These are phyloP conservation scores for Yamadazyma dendronema DNA, from an alignment of 1,139 yeast species.

Conservation along the genomic window DNA sequence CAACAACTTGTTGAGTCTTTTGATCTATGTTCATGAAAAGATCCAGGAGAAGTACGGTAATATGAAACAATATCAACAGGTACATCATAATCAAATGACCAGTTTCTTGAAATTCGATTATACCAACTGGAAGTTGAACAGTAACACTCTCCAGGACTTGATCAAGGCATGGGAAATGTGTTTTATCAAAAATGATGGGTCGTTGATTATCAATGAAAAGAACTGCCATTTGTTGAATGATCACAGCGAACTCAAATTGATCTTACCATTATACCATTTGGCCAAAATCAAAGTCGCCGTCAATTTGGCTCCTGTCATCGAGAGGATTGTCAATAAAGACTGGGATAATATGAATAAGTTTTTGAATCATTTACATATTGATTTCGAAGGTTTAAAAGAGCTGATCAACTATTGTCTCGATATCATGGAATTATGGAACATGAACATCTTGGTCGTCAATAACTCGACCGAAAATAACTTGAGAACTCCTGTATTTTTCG, in stretches of 20 bases:
- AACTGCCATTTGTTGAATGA: constrained; percentile 49
- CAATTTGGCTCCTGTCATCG: constrained; percentile 55
- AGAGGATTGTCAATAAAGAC: constrained; percentile 57
- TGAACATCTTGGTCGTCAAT: constrained; percentile 58
- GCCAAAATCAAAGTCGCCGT: constrained; percentile 64
- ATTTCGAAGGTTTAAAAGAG: constrained; percentile 58
- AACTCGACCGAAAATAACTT: constrained; percentile 64
- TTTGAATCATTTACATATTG: constrained; percentile 40
- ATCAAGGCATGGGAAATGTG: constrained; percentile 65
- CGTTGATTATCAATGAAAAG: constrained; percentile 50
- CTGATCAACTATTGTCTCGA: constrained; percentile 57
- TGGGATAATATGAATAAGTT: constrained; percentile 63
- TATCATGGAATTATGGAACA: constrained; percentile 66
- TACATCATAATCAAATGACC: constrained; percentile 5
- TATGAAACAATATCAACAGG: constrained; percentile 6
- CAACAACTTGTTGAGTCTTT: constrained; percentile 59
- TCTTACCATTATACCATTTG: constrained; percentile 61
- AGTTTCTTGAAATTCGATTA: constrained; percentile 23
- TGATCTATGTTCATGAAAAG: constrained; percentile 72
- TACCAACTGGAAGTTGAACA: constrained; percentile 59
- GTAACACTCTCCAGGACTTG: constrained; percentile 52
- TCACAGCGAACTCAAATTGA: constrained; percentile 57
- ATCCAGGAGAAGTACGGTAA: constrained; percentile 48
- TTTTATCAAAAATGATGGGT: constrained; percentile 61
- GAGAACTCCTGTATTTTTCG: constrained; percentile 72